Evolutionary conservation across 2,329 filamentous ascomycete genomes (phyloP), one percentile per base, ranked within the genome.

Genomic region (Epichloe sibirici): DNA sequence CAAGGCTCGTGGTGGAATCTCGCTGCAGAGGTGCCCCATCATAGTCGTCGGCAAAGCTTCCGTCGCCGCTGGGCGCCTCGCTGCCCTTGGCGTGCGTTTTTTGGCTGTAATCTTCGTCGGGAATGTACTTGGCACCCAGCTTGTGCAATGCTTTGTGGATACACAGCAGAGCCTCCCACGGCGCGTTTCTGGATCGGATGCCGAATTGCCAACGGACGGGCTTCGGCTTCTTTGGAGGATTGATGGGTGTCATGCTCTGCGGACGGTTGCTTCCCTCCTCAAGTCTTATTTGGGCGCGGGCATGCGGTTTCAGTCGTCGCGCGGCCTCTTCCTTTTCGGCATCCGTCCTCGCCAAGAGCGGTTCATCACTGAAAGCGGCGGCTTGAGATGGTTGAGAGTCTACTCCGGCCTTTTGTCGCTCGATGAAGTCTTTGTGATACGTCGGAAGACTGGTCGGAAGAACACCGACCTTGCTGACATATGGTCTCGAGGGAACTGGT

Each of bases 151-250:
- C 90, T 66, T 91, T 90, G 74, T 96, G 96, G 52, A 98, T 93
- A 62, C 91, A 96, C 28, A 95, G 74, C 68, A 98, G 86, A 0
- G 93, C 93, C 67, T 98, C 93, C 62, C 90, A 89, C 0, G 93
- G 93, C 52, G 89, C 86, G 63, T 97, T 98, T 48, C 93, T 83
- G 45, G 89, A 95, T 39, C 93, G 82, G 56, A 98, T 98, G 53
- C 93, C 93, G 65, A 98, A 98, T 66, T 98, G 93, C 93, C 93
- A 98, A 58, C 91, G 88, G 15, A 90, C 88, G 1, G 86, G 86
- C 63, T 88, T 90, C 5, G 76, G 71, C 66, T 88, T 90, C 72
- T 87, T 89, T 3, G 74, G 67, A 2, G 82, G 80, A 49, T 75
- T 70, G 47, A 83, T 77, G 0, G 80, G 81, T 2, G 81, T 85